Evolutionary conservation across 1,139 yeast species (phyloP), one percentile per base, ranked within the genome.

Genomic region (Taphrina betulina): DNA sequence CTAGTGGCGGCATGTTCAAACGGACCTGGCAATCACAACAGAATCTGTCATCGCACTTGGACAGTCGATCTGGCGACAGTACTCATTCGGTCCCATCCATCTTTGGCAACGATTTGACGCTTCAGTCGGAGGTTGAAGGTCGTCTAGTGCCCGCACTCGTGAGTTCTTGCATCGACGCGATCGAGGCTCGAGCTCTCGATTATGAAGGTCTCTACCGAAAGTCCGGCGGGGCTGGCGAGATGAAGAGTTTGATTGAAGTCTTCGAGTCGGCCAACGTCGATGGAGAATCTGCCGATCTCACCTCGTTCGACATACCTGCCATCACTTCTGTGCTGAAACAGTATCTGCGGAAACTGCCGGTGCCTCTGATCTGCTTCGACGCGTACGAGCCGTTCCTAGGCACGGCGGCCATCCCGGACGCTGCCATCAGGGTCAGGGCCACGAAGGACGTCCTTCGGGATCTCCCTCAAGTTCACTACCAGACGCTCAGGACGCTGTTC

Each of bases 161-260:
- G 10, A 74, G 83, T 10, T 75, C 81, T 58, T 88, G 96, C 70
- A 71, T 89, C n/a, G 72, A 74, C 35, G 95, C 85, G 65, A 88
- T 92, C 50, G 96, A 90, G 70, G 67, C 68, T 41, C 73, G 89
- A 61, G 90, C 95, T 7, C 67, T 86, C 63, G 81, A 76, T 46
- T 72, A 76, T 38, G 97, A 90, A 69, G 98, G 98, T 3, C 78
- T 92, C 37, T 92, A 92, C 71, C 78, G 98, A 64, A 85, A 90
- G 62, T 85, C 95, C 20, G 98, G 97, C 1, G 89, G 92, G 4
- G 80, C 85, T 59, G 80, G 92, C 12, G 87, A 88, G 54, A 80
- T 87, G 62, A 82, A 78, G 57, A 64, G 76, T 66, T 67, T 72
- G 70, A 72, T 73, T 63, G 72, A 71, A 58, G 69, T 71, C 58